Conservation (phyloP, 495 filamentous ascomycete species). For the Aspergillus leporis region DNA sequence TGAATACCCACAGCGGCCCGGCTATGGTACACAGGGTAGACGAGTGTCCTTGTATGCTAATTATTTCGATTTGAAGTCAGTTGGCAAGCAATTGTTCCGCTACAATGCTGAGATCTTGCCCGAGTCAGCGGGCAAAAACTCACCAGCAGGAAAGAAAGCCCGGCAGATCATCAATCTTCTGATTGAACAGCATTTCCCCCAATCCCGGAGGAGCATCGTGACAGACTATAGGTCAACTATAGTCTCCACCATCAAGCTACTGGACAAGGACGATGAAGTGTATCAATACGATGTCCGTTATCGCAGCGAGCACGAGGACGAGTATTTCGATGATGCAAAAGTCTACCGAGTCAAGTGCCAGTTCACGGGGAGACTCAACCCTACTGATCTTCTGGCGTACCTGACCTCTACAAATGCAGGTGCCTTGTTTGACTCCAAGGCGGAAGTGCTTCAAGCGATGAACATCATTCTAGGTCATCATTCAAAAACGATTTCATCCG, state of each 20-base stretch:
- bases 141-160: slow-evolving; percentile 52
- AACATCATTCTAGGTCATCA: slow-evolving; percentile 54
- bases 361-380: slow-evolving; percentile 42
- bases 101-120: slow-evolving; percentile 35
- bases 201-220: slow-evolving; percentile 39
- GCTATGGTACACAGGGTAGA: slow-evolving; percentile 55
- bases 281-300: slow-evolving; percentile 38
- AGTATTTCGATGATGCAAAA: slow-evolving; percentile 39
- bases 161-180: slow-evolving; percentile 53
- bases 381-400: slow-evolving; percentile 53
- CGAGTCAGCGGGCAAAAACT: slow-evolving; percentile 24
- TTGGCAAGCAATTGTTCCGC: slow-evolving; percentile 37
- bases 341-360: slow-evolving; percentile 48
- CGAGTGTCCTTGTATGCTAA: slow-evolving; percentile 61
- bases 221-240: slow-evolving; percentile 60
- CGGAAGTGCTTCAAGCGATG: slow-evolving; percentile 47
- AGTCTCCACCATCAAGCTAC: slow-evolving; percentile 40
- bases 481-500: slow-evolving; percentile 31
- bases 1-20: slow-evolving; percentile 47
- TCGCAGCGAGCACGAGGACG: slow-evolving; percentile 41
- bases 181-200: slow-evolving; percentile 40
- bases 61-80: slow-evolving; percentile 55
- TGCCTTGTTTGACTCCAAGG: slow-evolving; percentile 40
- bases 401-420: slow-evolving; percentile 49
- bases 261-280: slow-evolving; percentile 15